Conservation (phyloP, 768 basidiomycete species). For the Suillus americanus region DNA sequence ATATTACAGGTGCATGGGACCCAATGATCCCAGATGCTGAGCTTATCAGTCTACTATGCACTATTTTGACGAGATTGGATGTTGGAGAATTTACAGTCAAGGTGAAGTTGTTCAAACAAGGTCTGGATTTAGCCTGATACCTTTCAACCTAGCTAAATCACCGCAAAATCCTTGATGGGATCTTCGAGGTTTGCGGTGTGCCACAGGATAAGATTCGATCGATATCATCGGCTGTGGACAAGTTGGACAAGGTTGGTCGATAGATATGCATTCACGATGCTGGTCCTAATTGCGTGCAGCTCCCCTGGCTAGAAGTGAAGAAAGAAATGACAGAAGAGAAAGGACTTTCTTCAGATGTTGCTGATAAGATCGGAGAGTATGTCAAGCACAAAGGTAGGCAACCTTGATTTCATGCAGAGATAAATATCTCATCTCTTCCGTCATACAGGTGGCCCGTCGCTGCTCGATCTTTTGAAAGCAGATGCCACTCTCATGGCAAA, state of each 20-base stretch:
- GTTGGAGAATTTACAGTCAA: constrained; percentile 96
- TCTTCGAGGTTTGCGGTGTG: constrained; percentile 96
- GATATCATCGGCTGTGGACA: constrained; percentile 97
- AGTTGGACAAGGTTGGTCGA: constrained; percentile 84
- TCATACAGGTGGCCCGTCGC: constrained; percentile 65
- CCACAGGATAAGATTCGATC: constrained; percentile 83
- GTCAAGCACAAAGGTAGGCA: constrained; percentile 87
- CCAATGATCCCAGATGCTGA: constrained; percentile 98
- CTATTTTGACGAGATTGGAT: constrained; percentile 78
- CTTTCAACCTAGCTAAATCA: constrained; percentile 72
- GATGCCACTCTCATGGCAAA: constrained; percentile 70
- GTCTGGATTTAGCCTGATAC: constrained; percentile 3
- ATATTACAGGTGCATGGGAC: constrained; percentile 91
- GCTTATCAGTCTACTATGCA: constrained; percentile 77
- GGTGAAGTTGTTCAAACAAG: constrained; percentile 37
- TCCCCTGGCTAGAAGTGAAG: constrained; percentile 89
- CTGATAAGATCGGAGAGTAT: constrained; percentile 96
- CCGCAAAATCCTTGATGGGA: constrained; percentile 94
- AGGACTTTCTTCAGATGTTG: constrained; percentile 73
- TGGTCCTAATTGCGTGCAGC: constrained; percentile 36
- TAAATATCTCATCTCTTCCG: neutral
- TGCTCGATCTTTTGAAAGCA: constrained; percentile 67
- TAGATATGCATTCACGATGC: neutral
- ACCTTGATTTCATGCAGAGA: neutral
- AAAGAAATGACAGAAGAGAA: constrained; percentile 98